phyloP scores from a whole-genome alignment of 2,329 filamentous ascomycete species.

The Lasiodiplodia sp. region DNA sequence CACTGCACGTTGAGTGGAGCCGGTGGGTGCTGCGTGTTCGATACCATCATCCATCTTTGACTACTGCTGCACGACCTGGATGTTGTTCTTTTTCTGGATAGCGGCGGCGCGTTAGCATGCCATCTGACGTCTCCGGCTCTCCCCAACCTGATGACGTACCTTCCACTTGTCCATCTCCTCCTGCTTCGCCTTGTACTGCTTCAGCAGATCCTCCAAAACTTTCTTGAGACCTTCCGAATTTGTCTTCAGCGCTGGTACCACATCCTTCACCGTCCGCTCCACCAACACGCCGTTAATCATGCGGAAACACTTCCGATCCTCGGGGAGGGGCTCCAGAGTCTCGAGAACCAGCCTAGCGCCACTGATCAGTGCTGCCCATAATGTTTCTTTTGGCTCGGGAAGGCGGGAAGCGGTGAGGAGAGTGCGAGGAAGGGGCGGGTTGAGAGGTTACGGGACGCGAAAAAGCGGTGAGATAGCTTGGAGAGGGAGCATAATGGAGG shows the following conservation, averaged over 20 bases:
- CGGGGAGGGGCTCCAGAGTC: constrained; percentile 81
- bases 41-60: constrained; percentile 55
- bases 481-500: constrained; percentile 27
- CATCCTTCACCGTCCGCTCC: constrained; percentile 91
- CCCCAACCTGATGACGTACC: constrained; percentile 62
- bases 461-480: constrained; percentile 37
- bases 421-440: constrained; percentile 26
- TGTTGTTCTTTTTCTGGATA: constrained; percentile 83
- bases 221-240: constrained; percentile 95
- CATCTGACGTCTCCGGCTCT: neutral
- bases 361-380: constrained; percentile 1
- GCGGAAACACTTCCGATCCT: constrained; percentile 94
- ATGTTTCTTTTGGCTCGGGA: neutral
- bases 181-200: constrained; percentile 95
- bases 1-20: constrained; percentile 5
- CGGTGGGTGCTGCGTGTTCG: constrained; percentile 7
- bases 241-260: constrained; percentile 87
- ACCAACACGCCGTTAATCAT: constrained; percentile 98
- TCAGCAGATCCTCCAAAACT: constrained; percentile 91
- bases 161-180: constrained; percentile 98
- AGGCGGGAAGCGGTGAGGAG: constrained; percentile 36
- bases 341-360: constrained; percentile 85
- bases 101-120: constrained; percentile 28
- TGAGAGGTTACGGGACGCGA: constrained; percentile 1
- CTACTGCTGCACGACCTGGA: constrained; percentile 85